A percentile compares a stretch with the other conserved stretches of the same genome.
These are phyloP conservation scores for Peniophora sp. DNA, from an alignment of 1,284 basidiomycete genomes.

Conservation along the genomic window DNA sequence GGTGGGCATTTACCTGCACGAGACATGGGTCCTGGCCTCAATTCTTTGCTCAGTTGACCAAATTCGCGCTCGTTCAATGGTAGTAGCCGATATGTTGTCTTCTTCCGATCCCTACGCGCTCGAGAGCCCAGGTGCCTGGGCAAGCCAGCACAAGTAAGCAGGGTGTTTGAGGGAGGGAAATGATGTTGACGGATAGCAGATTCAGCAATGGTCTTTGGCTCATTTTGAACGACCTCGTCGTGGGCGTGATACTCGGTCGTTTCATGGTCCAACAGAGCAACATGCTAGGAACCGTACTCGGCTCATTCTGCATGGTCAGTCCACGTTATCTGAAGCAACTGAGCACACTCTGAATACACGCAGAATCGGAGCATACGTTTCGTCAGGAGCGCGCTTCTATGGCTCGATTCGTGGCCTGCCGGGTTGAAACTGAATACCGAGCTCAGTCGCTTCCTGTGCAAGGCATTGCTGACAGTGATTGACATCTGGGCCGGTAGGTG, in stretches of 20 bases:
- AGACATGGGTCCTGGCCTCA: too few species aligned
- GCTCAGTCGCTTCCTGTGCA: slow-evolving; percentile 68
- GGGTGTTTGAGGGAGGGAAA: background rate
- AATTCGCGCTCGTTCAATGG: too few species aligned
- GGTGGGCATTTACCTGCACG: too few species aligned
- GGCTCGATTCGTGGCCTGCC: slow-evolving; percentile 94
- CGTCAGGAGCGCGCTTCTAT: slow-evolving; percentile 54
- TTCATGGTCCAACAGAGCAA: slow-evolving; percentile 61
- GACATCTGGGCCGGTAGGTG: slow-evolving; percentile 11
- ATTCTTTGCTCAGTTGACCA: too few species aligned
- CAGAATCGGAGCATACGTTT: slow-evolving; percentile 40
- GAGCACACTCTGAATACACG: slow-evolving; percentile 4
- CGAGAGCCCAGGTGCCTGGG: background rate
- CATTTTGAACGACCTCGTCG: slow-evolving; percentile 82
- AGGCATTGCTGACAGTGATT: slow-evolving; percentile 9
- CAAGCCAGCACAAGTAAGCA: background rate
- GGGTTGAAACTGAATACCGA: slow-evolving; percentile 96
- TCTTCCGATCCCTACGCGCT: too few species aligned
- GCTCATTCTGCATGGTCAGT: slow-evolving; percentile 34
- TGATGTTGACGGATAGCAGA: slow-evolving; percentile 29
- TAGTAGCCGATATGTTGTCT: too few species aligned
- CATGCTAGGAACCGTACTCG: slow-evolving; percentile 30
- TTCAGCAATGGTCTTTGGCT: slow-evolving; percentile 93
- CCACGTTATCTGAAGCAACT: slow-evolving; percentile 7
- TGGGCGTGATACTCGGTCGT: slow-evolving; percentile 65